phyloP scores from a whole-genome alignment of 768 basidiomycete species.

The Cantharellus anzutake region DNA sequence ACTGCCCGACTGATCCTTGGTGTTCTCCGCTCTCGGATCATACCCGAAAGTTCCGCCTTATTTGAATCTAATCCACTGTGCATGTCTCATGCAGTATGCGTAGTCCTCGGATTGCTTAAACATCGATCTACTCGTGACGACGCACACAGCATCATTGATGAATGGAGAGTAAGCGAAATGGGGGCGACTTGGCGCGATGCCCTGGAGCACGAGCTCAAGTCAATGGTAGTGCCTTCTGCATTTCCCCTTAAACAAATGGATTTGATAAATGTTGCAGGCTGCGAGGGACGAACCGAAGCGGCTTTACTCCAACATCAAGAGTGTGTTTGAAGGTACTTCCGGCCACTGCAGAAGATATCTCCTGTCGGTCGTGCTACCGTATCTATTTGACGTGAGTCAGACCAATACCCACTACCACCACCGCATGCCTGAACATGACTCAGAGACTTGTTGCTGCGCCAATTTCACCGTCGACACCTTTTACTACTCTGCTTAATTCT shows the following conservation, averaged over 20 bases:
- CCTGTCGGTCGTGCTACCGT: neutral
- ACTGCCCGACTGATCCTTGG: neutral
- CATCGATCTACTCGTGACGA: neutral
- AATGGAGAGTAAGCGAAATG: neutral
- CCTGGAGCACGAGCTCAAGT: neutral
- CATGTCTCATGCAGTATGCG: neutral
- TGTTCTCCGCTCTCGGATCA: neutral
- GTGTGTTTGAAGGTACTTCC: neutral
- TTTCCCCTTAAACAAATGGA: no score
- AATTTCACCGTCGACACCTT: constrained; percentile 27
- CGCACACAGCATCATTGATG: no score
- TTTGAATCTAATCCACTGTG: neutral
- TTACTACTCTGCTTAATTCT: constrained; percentile 32
- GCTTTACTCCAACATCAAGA: neutral
- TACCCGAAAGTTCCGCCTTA: neutral
- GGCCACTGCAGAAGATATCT: neutral
- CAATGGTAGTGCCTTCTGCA: neutral
- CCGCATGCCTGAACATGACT: constrained; percentile 9
- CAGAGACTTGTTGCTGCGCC: constrained; percentile 21
- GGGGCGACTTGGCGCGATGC: neutral
- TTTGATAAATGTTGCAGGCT: neutral
- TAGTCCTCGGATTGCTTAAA: neutral
- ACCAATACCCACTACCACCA: neutral
- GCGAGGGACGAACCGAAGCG: neutral
- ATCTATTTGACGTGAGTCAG: constrained; percentile 4